phyloP scores from a whole-genome alignment of 129 eudicot species.

The Kitagawia praeruptora region DNA sequence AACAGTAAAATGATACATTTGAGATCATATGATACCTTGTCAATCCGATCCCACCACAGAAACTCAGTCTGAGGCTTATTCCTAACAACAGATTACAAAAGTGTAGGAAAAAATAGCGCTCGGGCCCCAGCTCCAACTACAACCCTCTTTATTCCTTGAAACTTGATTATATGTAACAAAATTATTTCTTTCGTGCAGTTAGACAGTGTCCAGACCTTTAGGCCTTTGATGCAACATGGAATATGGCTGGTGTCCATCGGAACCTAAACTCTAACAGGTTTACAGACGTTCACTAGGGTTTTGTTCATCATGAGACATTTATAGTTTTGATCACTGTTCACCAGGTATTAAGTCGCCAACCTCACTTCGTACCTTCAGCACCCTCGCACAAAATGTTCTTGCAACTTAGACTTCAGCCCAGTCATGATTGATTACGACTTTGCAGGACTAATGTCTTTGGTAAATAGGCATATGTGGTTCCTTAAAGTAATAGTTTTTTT shows the following conservation, averaged over 20 bases:
- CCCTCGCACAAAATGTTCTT: not conserved
- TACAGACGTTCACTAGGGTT: too few species aligned
- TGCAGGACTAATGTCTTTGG: not conserved
- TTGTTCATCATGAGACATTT: not conserved
- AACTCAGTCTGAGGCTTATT: constrained; percentile 44
- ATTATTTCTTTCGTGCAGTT: not conserved
- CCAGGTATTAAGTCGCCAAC: not conserved
- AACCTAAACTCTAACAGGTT: too few species aligned
- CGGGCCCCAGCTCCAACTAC: constrained; percentile 61
- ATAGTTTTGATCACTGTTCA: too few species aligned
- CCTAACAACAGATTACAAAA: constrained; percentile 45
- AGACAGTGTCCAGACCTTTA: not conserved
- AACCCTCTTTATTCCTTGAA: constrained; percentile 21
- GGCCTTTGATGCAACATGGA: not conserved
- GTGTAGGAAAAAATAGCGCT: constrained; percentile 44
- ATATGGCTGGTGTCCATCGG: too few species aligned
- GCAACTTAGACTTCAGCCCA: not conserved
- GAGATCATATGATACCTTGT: constrained; percentile 30
- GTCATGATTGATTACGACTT: not conserved
- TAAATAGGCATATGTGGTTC: not conserved
- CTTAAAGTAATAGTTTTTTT: not conserved
- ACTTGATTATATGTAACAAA: not conserved
- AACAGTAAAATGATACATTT: not conserved
- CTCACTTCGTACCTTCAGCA: not conserved
- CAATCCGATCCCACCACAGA: constrained; percentile 59